A percentile compares a stretch with the other conserved stretches of the same genome.
phyloP scores from a whole-genome alignment of 495 filamentous ascomycete genomes.

The Polyplosphaeria fusca region DNA sequence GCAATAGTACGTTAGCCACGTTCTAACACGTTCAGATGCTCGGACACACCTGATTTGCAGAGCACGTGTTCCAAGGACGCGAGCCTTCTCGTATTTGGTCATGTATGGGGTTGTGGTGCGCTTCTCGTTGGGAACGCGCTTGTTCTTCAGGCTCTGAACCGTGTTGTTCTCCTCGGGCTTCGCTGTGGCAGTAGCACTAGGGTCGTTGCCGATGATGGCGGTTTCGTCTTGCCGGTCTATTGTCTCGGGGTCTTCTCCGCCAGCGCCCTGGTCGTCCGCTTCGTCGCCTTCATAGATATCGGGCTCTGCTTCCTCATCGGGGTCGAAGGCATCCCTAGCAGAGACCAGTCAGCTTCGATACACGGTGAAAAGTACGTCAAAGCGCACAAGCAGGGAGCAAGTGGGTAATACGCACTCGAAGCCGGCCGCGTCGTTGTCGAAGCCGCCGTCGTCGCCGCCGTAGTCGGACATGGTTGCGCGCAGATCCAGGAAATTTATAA shows the following conservation, averaged over 20 bases:
- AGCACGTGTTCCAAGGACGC: constrained; percentile 87
- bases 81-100: constrained; percentile 97
- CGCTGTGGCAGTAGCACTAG: constrained; percentile 60
- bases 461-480: constrained; percentile 72
- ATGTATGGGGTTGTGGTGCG: constrained; percentile 95
- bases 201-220: constrained; percentile 71
- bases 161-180: constrained; percentile 44
- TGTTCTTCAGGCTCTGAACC: constrained; percentile 68
- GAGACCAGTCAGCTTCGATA: not conserved
- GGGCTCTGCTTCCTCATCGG: constrained; percentile 62
- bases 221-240: constrained; percentile 51
- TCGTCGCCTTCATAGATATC: constrained; percentile 52
- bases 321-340: constrained; percentile 18
- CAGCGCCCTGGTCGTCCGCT: constrained; percentile 46
- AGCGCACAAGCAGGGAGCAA: no score
- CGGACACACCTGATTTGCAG: constrained; percentile 84
- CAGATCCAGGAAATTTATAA: no score
- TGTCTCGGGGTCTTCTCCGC: constrained; percentile 54
- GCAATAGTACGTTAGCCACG: constrained; percentile 11
- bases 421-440: constrained; percentile 27
- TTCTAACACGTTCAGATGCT: not conserved
- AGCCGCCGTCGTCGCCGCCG: constrained; percentile 49
- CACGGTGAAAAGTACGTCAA: no score
- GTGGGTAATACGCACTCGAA: not conserved
- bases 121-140: constrained; percentile 85